Conservation (phyloP, 352 stramenopile genomes). For the Thraustochytrium striatum region DNA sequence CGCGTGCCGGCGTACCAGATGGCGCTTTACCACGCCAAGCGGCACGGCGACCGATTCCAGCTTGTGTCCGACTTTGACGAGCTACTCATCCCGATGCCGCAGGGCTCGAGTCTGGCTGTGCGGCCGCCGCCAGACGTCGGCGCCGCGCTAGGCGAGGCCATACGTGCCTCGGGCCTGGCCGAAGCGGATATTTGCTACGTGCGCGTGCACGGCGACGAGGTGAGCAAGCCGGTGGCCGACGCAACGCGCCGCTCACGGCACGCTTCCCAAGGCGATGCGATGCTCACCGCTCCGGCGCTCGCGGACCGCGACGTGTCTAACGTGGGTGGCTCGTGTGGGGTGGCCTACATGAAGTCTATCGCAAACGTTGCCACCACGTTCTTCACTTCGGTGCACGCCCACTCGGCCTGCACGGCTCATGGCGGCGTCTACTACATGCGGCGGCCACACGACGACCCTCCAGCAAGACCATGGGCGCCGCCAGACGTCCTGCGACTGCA, state of each 20-base stretch:
- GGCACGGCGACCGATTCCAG: slow-evolving; percentile 8
- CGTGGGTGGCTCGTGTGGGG: not conserved
- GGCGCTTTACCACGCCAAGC: slow-evolving; percentile 34
- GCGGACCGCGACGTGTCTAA: not conserved
- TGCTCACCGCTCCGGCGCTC: not conserved
- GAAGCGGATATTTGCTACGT: slow-evolving; percentile 22
- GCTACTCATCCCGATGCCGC: not conserved
- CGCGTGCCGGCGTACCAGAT: not conserved
- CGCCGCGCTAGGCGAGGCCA: not conserved
- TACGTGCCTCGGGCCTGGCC: not conserved
- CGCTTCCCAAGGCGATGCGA: slow-evolving; percentile 21
- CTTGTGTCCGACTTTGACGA: slow-evolving; percentile 17
- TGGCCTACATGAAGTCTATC: slow-evolving; percentile 22
- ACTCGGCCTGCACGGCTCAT: slow-evolving; percentile 26
- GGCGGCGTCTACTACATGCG: not conserved
- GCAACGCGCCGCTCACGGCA: not conserved
- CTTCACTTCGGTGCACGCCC: not conserved
- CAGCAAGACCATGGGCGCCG: not conserved
- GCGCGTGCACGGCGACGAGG: not conserved
- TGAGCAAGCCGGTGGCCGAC: not conserved
- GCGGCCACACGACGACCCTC: not conserved
- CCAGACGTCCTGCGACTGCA: not conserved
- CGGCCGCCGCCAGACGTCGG: no score
- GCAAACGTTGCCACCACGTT: slow-evolving; percentile 3
- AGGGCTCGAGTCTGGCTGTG: not conserved